phyloP scores from a whole-genome alignment of 495 filamentous ascomycete genomes.

The Lasiosphaeria miniovina region DNA sequence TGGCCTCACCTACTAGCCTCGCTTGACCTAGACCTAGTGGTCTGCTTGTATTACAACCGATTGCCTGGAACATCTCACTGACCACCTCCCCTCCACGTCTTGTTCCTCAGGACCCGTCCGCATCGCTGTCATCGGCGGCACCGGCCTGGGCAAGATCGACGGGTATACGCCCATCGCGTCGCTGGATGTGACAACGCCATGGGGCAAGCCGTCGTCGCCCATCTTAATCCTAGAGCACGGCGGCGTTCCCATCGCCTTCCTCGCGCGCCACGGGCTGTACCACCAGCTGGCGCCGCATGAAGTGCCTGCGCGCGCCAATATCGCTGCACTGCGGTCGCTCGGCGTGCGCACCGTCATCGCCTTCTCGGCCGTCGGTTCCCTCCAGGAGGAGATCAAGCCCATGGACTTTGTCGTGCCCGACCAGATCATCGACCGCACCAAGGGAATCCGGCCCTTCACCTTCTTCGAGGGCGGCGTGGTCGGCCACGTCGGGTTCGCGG shows the following conservation, averaged over 20 bases:
- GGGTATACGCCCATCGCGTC: conserved; percentile 78
- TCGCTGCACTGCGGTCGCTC: conserved; percentile 84
- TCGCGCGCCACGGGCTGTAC: conserved; percentile 84
- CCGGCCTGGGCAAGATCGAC: conserved; percentile 70
- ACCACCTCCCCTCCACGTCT: background rate
- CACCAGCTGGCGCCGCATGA: conserved; percentile 92
- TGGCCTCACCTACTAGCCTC: too few species aligned
- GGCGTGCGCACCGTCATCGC: conserved; percentile 89
- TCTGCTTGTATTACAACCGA: too few species aligned
- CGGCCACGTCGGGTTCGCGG: conserved; percentile 90
- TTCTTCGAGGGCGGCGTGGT: conserved; percentile 95
- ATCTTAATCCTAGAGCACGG: conserved; percentile 85
- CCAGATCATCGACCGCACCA: conserved; percentile 97
- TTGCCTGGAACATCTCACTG: background rate
- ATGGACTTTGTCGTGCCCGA: conserved; percentile 95
- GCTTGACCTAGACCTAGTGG: too few species aligned
- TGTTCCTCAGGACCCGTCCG: conserved; percentile 45
- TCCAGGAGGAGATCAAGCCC: conserved; percentile 87
- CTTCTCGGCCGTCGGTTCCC: conserved; percentile 90
- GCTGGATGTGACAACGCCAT: conserved; percentile 74
- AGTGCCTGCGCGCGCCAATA: conserved; percentile 86
- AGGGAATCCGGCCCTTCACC: conserved; percentile 86
- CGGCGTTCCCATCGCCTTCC: conserved; percentile 81
- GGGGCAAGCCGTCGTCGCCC: conserved; percentile 86
- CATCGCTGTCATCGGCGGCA: conserved; percentile 96